A percentile compares a stretch with the other conserved stretches of the same genome.
Evolutionary conservation across 768 basidiomycete species (phyloP).

Genomic region (Auricularia sp.): DNA sequence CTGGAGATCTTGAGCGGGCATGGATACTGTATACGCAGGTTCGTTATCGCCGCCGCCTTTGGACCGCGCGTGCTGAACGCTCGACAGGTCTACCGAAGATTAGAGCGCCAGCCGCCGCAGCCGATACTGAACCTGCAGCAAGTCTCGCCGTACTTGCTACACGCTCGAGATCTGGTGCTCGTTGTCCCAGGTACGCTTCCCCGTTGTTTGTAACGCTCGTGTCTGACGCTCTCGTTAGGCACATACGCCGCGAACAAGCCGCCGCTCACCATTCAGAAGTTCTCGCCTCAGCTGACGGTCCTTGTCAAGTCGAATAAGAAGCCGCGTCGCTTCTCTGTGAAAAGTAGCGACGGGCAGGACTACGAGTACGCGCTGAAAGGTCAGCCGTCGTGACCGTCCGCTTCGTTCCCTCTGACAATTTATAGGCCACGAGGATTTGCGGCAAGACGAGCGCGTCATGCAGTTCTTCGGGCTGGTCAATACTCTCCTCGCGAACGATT

Average conservation of each 20-base stretch:
- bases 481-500: conserved; percentile 33
- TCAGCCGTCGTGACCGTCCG: conserved; percentile 3
- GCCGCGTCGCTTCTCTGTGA: conserved; percentile 30
- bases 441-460: conserved; percentile 43
- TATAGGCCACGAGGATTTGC: conserved; percentile 38
- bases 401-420: neutral
- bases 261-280: conserved; percentile 31
- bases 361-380: conserved; percentile 37
- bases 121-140: conserved; percentile 37
- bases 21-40: neutral
- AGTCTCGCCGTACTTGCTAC: conserved; percentile 37
- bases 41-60: neutral
- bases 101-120: conserved; percentile 32
- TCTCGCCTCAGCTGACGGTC: conserved; percentile 30
- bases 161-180: conserved; percentile 34
- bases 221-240: conserved; percentile 10
- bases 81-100: conserved; percentile 30
- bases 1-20: conserved; percentile 27
- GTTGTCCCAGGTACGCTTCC: conserved; percentile 18
- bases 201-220: neutral
- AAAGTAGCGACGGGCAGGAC: conserved; percentile 34
- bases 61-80: neutral
- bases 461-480: conserved; percentile 43
- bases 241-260: conserved; percentile 33
- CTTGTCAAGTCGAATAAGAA: conserved; percentile 38